A percentile compares a stretch with the other conserved stretches of the same genome.
Evolutionary conservation across 1,139 yeast species (phyloP).

Genomic region (Sugiyamaella paludigena): DNA sequence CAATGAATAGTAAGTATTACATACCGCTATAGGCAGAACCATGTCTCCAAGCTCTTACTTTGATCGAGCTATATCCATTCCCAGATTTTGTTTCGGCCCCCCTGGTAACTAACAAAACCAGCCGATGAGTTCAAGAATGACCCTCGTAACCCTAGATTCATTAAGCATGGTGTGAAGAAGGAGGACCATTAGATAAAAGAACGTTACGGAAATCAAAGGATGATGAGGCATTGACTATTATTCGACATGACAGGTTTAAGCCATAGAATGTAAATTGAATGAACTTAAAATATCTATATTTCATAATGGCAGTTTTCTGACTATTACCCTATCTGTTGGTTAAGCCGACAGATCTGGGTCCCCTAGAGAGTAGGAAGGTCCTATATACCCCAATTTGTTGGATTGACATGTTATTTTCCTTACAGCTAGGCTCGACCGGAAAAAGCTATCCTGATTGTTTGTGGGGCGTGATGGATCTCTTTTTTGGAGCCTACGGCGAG

Average conservation of each 20-base stretch:
- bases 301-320: neutral
- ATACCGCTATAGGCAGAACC: too few relatives aligned
- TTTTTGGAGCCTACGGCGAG: too few relatives aligned
- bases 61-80: neutral
- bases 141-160: constrained; percentile 75
- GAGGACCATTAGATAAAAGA: constrained; percentile 32
- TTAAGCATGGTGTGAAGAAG: constrained; percentile 56
- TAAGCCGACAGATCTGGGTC: too few relatives aligned
- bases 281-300: neutral
- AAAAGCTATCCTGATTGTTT: too few relatives aligned
- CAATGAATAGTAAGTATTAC: constrained; percentile 45
- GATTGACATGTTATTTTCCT: too few relatives aligned
- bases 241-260: neutral
- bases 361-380: too few relatives aligned
- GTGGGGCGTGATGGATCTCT: too few relatives aligned
- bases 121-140: constrained; percentile 64
- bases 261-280: neutral
- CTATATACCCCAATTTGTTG: too few relatives aligned
- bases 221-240: neutral
- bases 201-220: neutral
- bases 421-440: too few relatives aligned
- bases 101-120: neutral
- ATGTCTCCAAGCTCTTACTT: too few relatives aligned
- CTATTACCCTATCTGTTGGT: too few relatives aligned
- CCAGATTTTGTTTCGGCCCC: neutral